Evolutionary conservation across 495 filamentous ascomycete species (phyloP).

Genomic region (Penicillium ochrochloron): DNA sequence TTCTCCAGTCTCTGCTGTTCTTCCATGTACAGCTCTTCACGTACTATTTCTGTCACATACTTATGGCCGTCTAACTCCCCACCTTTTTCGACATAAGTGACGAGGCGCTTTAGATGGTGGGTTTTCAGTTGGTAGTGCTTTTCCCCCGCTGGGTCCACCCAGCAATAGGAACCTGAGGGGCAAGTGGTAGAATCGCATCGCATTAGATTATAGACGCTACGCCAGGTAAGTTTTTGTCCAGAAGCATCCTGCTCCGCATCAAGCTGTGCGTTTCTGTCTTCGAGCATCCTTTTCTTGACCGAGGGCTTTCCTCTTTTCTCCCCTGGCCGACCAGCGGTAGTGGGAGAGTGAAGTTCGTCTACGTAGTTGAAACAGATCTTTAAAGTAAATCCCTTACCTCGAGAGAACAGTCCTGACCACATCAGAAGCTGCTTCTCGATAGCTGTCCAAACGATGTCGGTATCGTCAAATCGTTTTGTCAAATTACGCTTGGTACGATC

Average conservation of each 20-base stretch:
- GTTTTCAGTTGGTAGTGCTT: slow-evolving; percentile 36
- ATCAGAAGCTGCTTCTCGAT: slow-evolving; percentile 22
- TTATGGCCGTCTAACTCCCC: slow-evolving; percentile 29
- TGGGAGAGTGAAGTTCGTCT: background rate
- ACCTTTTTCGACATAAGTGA: slow-evolving; percentile 28
- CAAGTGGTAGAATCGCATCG: slow-evolving; percentile 29
- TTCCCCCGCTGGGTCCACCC: slow-evolving; percentile 31
- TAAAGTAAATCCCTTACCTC: slow-evolving; percentile 5
- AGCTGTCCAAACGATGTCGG: slow-evolving; percentile 24
- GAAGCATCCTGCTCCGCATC: slow-evolving; percentile 30
- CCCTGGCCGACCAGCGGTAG: slow-evolving; percentile 10
- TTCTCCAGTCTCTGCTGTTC: too few relatives aligned
- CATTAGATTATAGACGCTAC: slow-evolving; percentile 36
- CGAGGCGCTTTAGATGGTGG: slow-evolving; percentile 28
- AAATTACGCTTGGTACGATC: too few relatives aligned
- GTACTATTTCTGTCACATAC: slow-evolving; percentile 36
- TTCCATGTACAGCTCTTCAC: too few relatives aligned
- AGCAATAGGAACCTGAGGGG: slow-evolving; percentile 33
- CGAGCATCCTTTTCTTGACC: slow-evolving; percentile 25
- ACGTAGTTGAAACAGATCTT: slow-evolving; percentile 14
- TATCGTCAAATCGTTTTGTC: slow-evolving; percentile 17
- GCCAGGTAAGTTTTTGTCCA: slow-evolving; percentile 29
- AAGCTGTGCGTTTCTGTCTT: slow-evolving; percentile 29
- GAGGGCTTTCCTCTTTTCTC: slow-evolving; percentile 32
- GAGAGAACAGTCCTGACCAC: slow-evolving; percentile 11